Base-by-base conservation (phyloP, 2,329 filamentous ascomycete species). In the Beauveria rudraprayagi region DNA sequence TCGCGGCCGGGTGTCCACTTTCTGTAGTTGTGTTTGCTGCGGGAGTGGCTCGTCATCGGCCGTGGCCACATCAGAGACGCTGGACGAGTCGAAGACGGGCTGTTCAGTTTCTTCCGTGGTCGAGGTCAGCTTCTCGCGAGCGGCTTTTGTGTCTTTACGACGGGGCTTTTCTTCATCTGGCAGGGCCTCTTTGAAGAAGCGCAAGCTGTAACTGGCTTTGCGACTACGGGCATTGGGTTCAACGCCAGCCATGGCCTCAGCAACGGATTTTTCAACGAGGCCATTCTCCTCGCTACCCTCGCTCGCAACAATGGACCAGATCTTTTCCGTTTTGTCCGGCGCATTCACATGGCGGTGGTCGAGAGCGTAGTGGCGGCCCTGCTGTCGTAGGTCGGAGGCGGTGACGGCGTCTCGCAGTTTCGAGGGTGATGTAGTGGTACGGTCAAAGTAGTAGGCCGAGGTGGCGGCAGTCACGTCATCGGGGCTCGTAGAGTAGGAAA, bases 101-200 rank as follows among this genome's bases (percentile, higher is more conserved):
- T 74, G 70, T 54, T 56, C 53, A 7, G 50, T 64, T 60, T 75
- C 70, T 56, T 77, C 77, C 3, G 70, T 69, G 1, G 72, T 71
- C 7, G 75, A 66, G 1, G 74, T 67, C 22, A 75, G 68, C 64
- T 75, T 80, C 16, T 83, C 79, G 59, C 75, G 76, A 10, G 67
- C 65, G 0, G 66, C 63, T 51, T 68, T 75, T 37, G 71, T 70
- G 11, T 85, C 84, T 65, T 77, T 81, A 66, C 79, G 81, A 66
- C 80, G 82, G 47, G 72, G 69, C 67, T 81, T 82, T 50, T 87
- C 83, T 58, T 85, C 81, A 3, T 71, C 69, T n/a, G 83, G 83
- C 19, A 87, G 73, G 40, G 83, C 85, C 70, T 88, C 84, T 63
- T 84, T 85, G 76, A 88, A 88, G 67, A 88, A 85, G 2, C 85